Conservation (phyloP, 495 filamentous ascomycete genomes). For the Xylaria telfairii region DNA sequence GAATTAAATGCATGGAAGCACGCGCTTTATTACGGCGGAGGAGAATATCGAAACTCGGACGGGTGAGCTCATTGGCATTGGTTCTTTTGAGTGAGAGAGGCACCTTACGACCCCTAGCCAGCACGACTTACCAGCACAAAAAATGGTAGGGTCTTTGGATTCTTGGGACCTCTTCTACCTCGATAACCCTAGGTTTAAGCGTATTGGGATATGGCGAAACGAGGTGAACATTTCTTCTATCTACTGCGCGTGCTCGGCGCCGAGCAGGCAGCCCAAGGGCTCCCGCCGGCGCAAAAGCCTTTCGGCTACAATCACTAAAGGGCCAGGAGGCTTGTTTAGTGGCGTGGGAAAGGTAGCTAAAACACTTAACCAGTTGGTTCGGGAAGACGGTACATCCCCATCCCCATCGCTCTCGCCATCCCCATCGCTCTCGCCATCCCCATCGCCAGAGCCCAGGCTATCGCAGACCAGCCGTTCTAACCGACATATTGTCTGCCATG, state of each 20-base stretch:
- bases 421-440: too few species aligned
- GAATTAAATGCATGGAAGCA: conserved; percentile 10
- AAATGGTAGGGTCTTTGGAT: conserved; percentile 12
- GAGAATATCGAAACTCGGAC: neutral
- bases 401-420: too few species aligned
- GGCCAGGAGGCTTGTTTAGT: neutral
- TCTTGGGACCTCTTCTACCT: neutral
- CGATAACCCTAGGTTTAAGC: conserved; percentile 2
- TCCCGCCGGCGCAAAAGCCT: neutral
- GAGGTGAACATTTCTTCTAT: conserved; percentile 31
- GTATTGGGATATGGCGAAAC: conserved; percentile 37
- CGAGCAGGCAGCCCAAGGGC: neutral
- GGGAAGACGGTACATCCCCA: neutral
- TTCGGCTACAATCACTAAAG: neutral
- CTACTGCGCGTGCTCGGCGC: conserved; percentile 32
- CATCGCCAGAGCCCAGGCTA: neutral
- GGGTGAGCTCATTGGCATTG: neutral
- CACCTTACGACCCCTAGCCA: neutral
- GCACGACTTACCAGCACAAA: neutral
- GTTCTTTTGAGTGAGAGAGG: neutral
- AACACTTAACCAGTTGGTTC: neutral
- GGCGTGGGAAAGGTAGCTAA: neutral
- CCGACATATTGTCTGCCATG: neutral
- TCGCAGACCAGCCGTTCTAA: neutral
- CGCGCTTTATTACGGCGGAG: neutral